Base-by-base conservation (phyloP, 768 basidiomycete species). In the Amanita fuliginea region DNA sequence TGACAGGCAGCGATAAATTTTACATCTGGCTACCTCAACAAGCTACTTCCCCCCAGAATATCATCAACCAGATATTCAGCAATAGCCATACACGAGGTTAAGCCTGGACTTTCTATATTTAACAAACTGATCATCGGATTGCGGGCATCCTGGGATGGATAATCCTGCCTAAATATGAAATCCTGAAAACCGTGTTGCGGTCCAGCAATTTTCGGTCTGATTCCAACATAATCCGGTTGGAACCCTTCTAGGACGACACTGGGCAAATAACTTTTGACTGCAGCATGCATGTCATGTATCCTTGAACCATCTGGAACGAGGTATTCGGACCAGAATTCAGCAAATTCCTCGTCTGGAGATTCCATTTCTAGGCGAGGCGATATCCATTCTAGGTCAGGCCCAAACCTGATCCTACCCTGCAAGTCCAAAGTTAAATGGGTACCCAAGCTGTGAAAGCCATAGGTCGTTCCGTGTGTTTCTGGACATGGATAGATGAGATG, bases 401-500 rank as follows among this genome's bases (percentile, higher is more conserved):
- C 95, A 63, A 98, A 98, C 26, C 80, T 78, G 46, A 97, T 75
- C 53, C 86, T 84, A 0, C 88, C 86, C 42, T 83, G 75, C 53
- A 98, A 60, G 62, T 93, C 90, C 37, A 97, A 67, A 22, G 91
- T 92, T 21, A 97, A 71, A 66, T 97, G 96, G 9, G 92, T 94
- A 3, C 96, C 95, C 6, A 97, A 73, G 3, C 87, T 86, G 52
- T 88, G 83, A 60, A 95, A 87, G 6, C 78, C 74, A 46, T 83
- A 75, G 3, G 67, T 72, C 51, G 71, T 73, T 34, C 69, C 69
- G 7, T 75, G 77, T 8, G 73, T 76, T 47, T 79, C 73, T 3
- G 95, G 93, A 54, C 88, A 93, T 2, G 95, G 94, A 66, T 99
- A 97, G 59, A 99, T 80, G 52, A 99, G 77, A 55, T 81, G 83